These are phyloP conservation scores for Cryptococcus wingfieldii DNA, from an alignment of 1,284 basidiomycete genomes.

Conservation along the genomic window DNA sequence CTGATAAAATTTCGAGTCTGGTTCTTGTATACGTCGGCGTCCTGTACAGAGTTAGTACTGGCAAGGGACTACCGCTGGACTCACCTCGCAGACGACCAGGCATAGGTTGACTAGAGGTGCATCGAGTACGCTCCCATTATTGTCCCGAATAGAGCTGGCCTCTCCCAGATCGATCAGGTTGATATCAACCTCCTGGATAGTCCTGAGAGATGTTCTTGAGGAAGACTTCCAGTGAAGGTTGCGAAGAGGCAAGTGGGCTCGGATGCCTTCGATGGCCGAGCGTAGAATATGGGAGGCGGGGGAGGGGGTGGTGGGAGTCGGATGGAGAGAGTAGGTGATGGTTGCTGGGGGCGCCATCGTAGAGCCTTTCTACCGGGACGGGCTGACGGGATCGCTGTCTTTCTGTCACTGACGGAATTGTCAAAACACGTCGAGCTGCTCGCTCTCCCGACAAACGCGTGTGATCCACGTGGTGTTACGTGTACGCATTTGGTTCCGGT, in stretches of 20 bases:
- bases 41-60: slow-evolving; percentile 54
- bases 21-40: slow-evolving; percentile 75
- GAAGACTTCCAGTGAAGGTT: slow-evolving; percentile 85
- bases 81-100: slow-evolving; percentile 79
- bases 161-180: slow-evolving; percentile 67
- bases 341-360: slow-evolving; percentile 19
- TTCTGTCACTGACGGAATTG: no score
- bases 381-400: neutral
- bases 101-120: slow-evolving; percentile 80
- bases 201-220: slow-evolving; percentile 65
- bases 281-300: slow-evolving; percentile 17
- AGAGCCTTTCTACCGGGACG: neutral
- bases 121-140: slow-evolving; percentile 69
- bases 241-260: slow-evolving; percentile 72
- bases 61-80: slow-evolving; percentile 14
- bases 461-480: no score
- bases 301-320: slow-evolving; percentile 7
- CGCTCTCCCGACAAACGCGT: no score
- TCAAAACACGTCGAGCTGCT: no score
- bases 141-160: slow-evolving; percentile 48
- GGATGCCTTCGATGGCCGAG: slow-evolving; percentile 62
- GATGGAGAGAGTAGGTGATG: slow-evolving; percentile 43
- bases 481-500: no score
- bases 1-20: slow-evolving; percentile 77
- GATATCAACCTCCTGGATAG: slow-evolving; percentile 80